These are phyloP conservation scores for Chytriomyces confervae DNA, from an alignment of 192 early-diverging fungal genomes.

Conservation along the genomic window DNA sequence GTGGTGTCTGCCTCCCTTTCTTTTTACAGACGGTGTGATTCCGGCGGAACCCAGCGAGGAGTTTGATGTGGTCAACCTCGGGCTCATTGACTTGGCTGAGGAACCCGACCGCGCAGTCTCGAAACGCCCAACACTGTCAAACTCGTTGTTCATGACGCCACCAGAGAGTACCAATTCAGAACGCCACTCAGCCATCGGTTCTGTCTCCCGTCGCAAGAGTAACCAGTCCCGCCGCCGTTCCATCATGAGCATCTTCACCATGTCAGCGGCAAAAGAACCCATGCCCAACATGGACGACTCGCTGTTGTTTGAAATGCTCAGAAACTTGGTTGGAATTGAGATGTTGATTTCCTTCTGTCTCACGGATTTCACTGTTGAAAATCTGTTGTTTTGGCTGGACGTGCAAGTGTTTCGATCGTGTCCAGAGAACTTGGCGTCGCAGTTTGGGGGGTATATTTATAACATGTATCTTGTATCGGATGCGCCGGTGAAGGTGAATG, in stretches of 20 bases:
- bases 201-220: neutral
- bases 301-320: conserved; percentile 28
- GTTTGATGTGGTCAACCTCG: too few relatives aligned
- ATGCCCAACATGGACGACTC: neutral
- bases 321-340: conserved; percentile 43
- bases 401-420: conserved; percentile 73
- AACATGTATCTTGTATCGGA: conserved; percentile 71
- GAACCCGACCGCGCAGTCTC: neutral
- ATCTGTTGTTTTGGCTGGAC: conserved; percentile 82
- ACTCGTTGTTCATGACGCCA: neutral
- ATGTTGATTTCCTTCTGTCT: conserved; percentile 63
- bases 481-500: conserved; percentile 78
- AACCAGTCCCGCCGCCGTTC: neutral
- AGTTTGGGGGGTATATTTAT: conserved; percentile 66
- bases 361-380: conserved; percentile 78
- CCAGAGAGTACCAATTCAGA: neutral
- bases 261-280: neutral
- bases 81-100: too few relatives aligned
- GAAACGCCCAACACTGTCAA: neutral
- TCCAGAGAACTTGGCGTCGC: neutral
- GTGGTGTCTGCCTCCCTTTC: neutral
- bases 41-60: too few relatives aligned
- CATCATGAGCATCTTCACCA: neutral
- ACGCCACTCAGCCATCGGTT: neutral
- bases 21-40: neutral